Percentiles rank a stretch among this genome's conserved stretches.
Conservation (phyloP, 108 stramenopile species). For the Craspedostauros australis region DNA sequence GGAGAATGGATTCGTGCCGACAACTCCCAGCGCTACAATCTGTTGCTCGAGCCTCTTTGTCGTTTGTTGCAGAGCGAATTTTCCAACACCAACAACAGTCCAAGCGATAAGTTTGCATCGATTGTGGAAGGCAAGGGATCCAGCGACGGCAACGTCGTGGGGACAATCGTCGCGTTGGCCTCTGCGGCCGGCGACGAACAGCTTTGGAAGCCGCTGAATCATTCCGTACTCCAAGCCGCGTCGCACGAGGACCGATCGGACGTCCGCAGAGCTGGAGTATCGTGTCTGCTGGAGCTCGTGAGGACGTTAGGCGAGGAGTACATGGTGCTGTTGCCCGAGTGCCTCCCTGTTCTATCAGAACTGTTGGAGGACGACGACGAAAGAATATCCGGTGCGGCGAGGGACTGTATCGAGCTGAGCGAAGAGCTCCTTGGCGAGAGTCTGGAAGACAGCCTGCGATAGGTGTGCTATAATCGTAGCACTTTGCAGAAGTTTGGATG, state of each 20-base stretch:
- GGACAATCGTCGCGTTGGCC: constrained; percentile 70
- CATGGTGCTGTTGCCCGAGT: constrained; percentile 88
- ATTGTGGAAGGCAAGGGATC: constrained; percentile 44
- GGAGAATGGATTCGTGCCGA: constrained; percentile 81
- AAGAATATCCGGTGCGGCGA: constrained; percentile 70
- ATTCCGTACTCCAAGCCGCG: constrained; percentile 71
- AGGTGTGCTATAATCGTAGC: too few relatives aligned
- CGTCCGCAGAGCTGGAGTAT: constrained; percentile 77
- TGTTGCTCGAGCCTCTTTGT: constrained; percentile 59
- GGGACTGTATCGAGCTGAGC: constrained; percentile 69
- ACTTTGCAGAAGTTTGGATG: not conserved
- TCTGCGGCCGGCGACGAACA: constrained; percentile 82
- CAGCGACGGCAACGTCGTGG: constrained; percentile 56
- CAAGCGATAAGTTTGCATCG: constrained; percentile 27
- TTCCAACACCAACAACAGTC: constrained; percentile 33
- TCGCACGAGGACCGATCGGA: constrained; percentile 52
- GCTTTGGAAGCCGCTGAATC: constrained; percentile 88
- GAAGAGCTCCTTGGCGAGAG: constrained; percentile 85
- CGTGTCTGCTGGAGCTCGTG: constrained; percentile 66
- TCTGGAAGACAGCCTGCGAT: constrained; percentile 72
- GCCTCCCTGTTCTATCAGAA: constrained; percentile 82
- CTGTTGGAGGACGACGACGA: constrained; percentile 79
- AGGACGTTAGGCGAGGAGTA: constrained; percentile 86
- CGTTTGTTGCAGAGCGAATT: constrained; percentile 55
- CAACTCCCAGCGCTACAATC: constrained; percentile 56